Base-by-base conservation (phyloP, 768 basidiomycete genomes). In the Tulasnella sp. region DNA sequence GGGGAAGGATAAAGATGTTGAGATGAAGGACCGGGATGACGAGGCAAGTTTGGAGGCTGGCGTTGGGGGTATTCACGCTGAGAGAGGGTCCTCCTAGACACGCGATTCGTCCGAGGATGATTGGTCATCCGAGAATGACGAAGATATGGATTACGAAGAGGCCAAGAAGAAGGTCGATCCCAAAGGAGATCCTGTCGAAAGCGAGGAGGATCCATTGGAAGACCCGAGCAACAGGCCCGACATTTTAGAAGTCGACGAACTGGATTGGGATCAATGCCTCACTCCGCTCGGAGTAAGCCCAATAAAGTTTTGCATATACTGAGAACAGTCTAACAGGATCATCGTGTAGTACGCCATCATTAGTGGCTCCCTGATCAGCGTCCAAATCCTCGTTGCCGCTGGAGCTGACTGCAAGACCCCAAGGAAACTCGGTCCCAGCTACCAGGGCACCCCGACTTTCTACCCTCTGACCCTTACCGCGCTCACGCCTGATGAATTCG, bases 221-320 rank as follows among this genome's bases (percentile, higher is more conserved):
- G 90, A 90, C 82, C 84, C 86, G 5, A 18, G 22, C 2, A 88
- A 89, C 69, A 85, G 86, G 50, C 90, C 90, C 0, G 91, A 92
- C 79, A 85, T 92, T 42, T 86, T 92, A n/a, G 89, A 90, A 64
- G 82, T 91, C 81, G 87, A 91, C 64, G 85, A 86, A 1, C 78
- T 86, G 0, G 91, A 92, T 83, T 93, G 91, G 91, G 91, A 92
- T 83, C 88, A 89, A 79, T 87, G 87, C 3, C 88, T 90, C 80
- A 88, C 89, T 2, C 88, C 92, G 2, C 86, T 92, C 37, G 85
- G 85, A 28, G 37, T 90, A 90, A 82, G 91, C 4, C 87, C 90
- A 64, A 83, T 11, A 3, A 24, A 24, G 37, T 48, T 40, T 37
- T 22, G 3, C 14, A 41, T 34, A n/a, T 75, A 22, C 22, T 24